Base-by-base conservation (phyloP, 495 filamentous ascomycete species). In the Neurospora discreta region DNA sequence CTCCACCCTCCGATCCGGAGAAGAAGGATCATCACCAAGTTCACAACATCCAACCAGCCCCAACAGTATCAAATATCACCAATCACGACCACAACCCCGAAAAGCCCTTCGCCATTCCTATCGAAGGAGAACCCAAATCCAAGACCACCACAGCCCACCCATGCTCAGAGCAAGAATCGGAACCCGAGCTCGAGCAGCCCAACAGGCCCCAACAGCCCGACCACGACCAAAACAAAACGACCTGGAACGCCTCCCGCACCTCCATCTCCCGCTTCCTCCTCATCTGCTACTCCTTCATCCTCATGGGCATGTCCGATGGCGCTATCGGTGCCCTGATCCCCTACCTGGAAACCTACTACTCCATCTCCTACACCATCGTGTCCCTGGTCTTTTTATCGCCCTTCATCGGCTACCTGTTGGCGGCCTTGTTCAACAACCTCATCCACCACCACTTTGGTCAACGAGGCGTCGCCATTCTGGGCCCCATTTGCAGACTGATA, bases 261-360 rank as follows among this genome's bases (percentile, higher is more conserved):
- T 95, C 94, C 80, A 82, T 89, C 15, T 89, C 82, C 74, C 87
- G 93, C 20, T 84, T 89, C 9, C 78, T 89, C 38, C 80, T 90
- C 3, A 89, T 90, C n/a, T 89, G 92, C 74, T 92, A 87, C 84
- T 83, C 81, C 67, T 95, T 97, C 75, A 81, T 93, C 16, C 86
- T 92, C 6, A 90, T 95, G 88, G 93, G 93, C 8, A 85, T 88
- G 76, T 95, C 93, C 78, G 93, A 97, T 83, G 91, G 90, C 23
- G 90, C 91, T 2, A 91, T 90, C 74, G 93, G 93, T 58, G 91
- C 46, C 39, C 72, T 52, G 20, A 38, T 67, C 43, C 52, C 43
- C 33, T 70, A 88, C 84, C 81, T 87, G 26, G 91, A 93, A 81
- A 79, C 77, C 4, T 84, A 91, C 76, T 96, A 96, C 78, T 71